These are phyloP conservation scores for Planoprotostelium fungivorum DNA, from an alignment of 78 protist species.

Conservation along the genomic window DNA sequence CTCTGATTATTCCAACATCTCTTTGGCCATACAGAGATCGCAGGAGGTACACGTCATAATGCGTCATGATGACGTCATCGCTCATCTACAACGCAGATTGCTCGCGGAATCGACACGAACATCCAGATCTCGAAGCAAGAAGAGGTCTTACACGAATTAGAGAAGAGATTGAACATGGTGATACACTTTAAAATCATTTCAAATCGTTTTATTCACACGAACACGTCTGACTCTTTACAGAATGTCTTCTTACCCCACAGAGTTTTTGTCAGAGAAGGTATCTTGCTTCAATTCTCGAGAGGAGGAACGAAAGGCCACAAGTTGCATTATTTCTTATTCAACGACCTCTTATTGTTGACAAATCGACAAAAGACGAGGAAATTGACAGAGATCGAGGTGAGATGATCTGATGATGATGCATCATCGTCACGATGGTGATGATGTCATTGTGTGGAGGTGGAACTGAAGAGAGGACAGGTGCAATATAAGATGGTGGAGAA, in stretches of 20 bases:
- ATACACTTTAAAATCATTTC: too few relatives aligned
- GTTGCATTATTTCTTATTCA: not conserved
- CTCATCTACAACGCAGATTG: not conserved
- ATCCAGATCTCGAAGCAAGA: not conserved
- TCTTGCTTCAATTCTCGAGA: not conserved
- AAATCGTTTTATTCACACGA: too few relatives aligned
- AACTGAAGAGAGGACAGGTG: not conserved
- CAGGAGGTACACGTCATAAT: not conserved
- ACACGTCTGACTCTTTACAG: too few relatives aligned
- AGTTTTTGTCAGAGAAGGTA: not conserved
- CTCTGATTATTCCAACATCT: not conserved
- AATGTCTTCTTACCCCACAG: not conserved
- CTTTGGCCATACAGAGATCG: not conserved
- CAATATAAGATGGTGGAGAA: not conserved
- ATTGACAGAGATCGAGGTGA: not conserved
- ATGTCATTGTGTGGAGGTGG: not conserved
- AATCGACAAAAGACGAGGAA: not conserved
- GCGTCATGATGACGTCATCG: too few relatives aligned
- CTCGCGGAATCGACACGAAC: not conserved
- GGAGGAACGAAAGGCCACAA: not conserved
- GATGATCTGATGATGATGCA: too few relatives aligned
- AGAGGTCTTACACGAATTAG: not conserved
- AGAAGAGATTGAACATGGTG: not conserved
- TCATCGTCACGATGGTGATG: not conserved
- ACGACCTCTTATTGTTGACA: not conserved